Percentiles rank a stretch among this genome's conserved stretches.
Conservation (phyloP, 2,329 filamentous ascomycete genomes). For the Cadophora luteo-olivacea region DNA sequence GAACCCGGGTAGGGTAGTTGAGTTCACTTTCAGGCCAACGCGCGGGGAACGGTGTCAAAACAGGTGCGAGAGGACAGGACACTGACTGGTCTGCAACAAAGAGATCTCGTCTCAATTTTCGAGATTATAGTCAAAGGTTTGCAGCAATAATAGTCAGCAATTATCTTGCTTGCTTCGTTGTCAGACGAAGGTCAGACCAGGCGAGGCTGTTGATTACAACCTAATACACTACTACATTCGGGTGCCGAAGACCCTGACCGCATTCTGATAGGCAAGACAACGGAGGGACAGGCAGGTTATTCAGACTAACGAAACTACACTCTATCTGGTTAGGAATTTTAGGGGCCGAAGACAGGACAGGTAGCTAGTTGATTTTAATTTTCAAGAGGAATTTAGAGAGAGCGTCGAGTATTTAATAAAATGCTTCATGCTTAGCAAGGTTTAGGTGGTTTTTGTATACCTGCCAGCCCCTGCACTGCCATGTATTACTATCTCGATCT, state of each 20-base stretch:
- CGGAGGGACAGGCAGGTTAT: background rate
- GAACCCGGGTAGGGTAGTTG: background rate
- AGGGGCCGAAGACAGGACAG: background rate
- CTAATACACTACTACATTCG: background rate
- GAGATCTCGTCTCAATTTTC: background rate
- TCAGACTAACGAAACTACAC: slow-evolving; percentile 8
- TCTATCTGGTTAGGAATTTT: slow-evolving; percentile 7
- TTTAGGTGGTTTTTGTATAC: background rate
- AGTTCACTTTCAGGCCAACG: background rate
- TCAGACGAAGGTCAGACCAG: background rate
- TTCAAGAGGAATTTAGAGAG: background rate
- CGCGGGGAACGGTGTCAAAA: background rate
- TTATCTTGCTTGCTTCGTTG: background rate
- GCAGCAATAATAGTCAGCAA: background rate
- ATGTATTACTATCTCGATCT: background rate
- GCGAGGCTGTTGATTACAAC: background rate
- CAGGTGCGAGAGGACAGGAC: background rate
- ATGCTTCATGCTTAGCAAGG: too few species aligned
- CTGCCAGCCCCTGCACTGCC: background rate
- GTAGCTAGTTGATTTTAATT: background rate
- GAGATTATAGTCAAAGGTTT: background rate
- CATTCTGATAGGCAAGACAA: slow-evolving; percentile 3
- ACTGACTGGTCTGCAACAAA: background rate
- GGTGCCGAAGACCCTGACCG: background rate
- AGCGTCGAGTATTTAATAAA: too few species aligned